These are phyloP conservation scores for Xanthoparmelia taractica DNA, from an alignment of 495 filamentous ascomycete species.

Conservation along the genomic window DNA sequence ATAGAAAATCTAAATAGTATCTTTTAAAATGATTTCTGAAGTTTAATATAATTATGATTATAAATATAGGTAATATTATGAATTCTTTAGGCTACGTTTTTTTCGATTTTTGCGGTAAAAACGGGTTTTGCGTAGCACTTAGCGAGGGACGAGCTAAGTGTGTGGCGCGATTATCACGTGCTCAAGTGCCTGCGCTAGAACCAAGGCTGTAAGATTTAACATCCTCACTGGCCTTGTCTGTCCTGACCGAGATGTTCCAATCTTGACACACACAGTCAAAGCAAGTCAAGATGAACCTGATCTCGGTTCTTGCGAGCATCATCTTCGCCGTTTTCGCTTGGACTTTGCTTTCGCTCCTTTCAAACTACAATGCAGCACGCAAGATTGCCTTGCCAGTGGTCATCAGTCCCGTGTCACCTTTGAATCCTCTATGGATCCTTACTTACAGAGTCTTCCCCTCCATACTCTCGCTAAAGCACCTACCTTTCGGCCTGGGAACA, in stretches of 20 bases:
- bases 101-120: no score
- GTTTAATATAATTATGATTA: no score
- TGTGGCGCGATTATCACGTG: no score
- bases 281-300: constrained; percentile 7
- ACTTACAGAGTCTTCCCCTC: constrained; percentile 17
- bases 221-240: no score
- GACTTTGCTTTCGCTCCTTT: constrained; percentile 32
- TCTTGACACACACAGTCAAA: neutral
- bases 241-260: neutral
- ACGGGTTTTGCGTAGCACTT: no score
- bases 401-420: constrained; percentile 39
- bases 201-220: no score
- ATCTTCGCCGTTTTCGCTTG: constrained; percentile 12
- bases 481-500: constrained; percentile 29
- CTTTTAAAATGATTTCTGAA: no score
- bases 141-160: no score
- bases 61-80: no score
- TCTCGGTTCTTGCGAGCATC: constrained; percentile 6
- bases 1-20: no score
- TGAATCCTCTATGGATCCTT: constrained; percentile 25
- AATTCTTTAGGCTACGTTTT: no score
- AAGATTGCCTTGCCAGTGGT: constrained; percentile 58
- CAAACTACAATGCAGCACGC: constrained; percentile 45
- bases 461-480: constrained; percentile 17
- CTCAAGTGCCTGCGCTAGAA: no score